Conservation (phyloP, 2,329 filamentous ascomycete genomes). For the Diplodia seriata region DNA sequence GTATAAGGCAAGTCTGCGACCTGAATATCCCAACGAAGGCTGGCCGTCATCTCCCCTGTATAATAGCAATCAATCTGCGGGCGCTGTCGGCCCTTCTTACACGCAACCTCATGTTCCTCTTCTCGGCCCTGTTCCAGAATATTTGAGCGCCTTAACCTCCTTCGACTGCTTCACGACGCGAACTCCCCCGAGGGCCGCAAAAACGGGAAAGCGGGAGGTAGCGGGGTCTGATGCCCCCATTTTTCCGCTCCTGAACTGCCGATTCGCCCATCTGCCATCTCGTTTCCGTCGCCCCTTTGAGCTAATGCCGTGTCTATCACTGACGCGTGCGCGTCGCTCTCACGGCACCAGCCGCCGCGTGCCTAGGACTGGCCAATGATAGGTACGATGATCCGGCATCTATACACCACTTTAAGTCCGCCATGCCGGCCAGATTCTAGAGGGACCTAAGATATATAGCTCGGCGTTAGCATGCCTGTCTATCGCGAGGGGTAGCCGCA, state of each 20-base stretch:
- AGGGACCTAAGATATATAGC: conserved; percentile 5
- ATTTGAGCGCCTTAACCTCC: conserved; percentile 4
- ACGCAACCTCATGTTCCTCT: not conserved
- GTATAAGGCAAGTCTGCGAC: not conserved
- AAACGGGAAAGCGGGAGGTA: conserved; percentile 2
- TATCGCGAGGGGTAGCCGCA: not conserved
- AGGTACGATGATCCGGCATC: conserved; percentile 4
- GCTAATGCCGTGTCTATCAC: not conserved
- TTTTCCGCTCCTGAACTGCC: conserved; percentile 19
- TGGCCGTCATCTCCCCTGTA: not conserved
- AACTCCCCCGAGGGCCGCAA: not conserved
- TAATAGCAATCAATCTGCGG: conserved; percentile 3
- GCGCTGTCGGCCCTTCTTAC: conserved; percentile 1
- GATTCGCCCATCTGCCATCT: conserved; percentile 13
- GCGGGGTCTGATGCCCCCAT: not conserved
- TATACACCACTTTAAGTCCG: not conserved
- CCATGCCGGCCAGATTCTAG: not conserved
- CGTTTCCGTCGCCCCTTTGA: not conserved
- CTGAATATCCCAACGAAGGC: not conserved
- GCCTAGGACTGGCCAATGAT: conserved; percentile 17
- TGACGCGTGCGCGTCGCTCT: conserved; percentile 13
- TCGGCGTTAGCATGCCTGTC: not conserved
- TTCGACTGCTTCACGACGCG: not conserved
- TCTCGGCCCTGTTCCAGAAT: not conserved
- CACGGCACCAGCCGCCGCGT: conserved; percentile 5